These are phyloP conservation scores for Boechera retrofracta DNA, from an alignment of 345 rosid genomes.

Conservation along the genomic window DNA sequence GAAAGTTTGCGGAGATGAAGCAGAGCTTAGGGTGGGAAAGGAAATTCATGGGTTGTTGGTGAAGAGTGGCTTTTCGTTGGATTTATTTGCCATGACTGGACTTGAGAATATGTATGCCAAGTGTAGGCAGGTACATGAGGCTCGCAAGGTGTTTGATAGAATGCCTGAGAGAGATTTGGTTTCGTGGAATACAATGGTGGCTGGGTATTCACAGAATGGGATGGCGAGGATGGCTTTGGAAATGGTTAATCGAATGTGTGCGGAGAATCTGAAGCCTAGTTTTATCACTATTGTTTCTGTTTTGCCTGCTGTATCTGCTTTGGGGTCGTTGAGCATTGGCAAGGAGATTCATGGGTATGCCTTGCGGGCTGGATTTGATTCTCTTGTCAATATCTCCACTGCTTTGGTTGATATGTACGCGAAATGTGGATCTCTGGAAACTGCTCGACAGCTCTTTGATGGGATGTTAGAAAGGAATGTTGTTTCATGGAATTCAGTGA, in stretches of 20 bases:
- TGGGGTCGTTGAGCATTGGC: conserved; percentile 59
- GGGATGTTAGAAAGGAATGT: conserved; percentile 58
- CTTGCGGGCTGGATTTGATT: conserved; percentile 61
- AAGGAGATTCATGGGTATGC: conserved; percentile 72
- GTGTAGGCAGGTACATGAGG: conserved; percentile 63
- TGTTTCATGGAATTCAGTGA: conserved; percentile 92
- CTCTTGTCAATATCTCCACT: conserved; percentile 66
- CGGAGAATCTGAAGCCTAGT: conserved; percentile 67
- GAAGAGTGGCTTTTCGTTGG: conserved; percentile 61
- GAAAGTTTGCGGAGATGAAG: conserved; percentile 69
- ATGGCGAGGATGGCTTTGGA: conserved; percentile 61
- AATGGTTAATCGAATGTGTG: conserved; percentile 63
- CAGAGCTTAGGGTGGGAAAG: conserved; percentile 60
- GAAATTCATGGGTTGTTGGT: conserved; percentile 78
- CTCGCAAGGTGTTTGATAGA: conserved; percentile 81
- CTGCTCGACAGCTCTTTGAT: conserved; percentile 65
- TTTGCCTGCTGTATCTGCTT: conserved; percentile 68
- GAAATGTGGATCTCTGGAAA: conserved; percentile 57
- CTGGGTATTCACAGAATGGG: conserved; percentile 81
- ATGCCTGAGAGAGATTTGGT: conserved; percentile 85
- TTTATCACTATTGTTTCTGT: conserved; percentile 71
- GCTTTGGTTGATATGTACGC: conserved; percentile 83
- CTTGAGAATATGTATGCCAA: conserved; percentile 72
- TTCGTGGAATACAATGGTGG: conserved; percentile 82
- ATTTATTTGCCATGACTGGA: conserved; percentile 75